Base-by-base conservation (phyloP, 176 grass and related monocot genomes). In the Juncus effusus region DNA sequence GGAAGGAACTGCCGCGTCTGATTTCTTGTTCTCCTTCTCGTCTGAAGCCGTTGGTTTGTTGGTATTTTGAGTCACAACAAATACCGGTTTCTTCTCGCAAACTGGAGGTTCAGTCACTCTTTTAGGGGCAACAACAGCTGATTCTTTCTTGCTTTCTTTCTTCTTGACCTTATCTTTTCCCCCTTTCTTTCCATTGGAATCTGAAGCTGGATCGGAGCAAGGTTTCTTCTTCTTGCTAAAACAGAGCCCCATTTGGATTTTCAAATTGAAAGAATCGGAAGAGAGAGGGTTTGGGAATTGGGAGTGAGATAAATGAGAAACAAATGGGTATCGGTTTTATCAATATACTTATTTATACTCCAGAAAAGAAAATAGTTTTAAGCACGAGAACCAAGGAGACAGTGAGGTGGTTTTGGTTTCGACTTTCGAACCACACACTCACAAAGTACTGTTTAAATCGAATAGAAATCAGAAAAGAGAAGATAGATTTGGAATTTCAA, bases 161-260 rank as follows among this genome's bases (percentile, higher is more conserved):
- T 42, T 56, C 69, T 59, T 72, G 52, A 58, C 54, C 38, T 72
- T 72, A 13, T 72, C 53, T 5, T 7, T 39, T 56, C 35, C 35
- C 15, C 36, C 42, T 44, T 67, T 77, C 10, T 14, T 0, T 37
- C 37, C 0, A 42, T 61, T 19, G 15, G 67, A 67, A 58, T 66
- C 50, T 19, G 57, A 3, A 49, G 40, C 12, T 63, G 78, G 38
- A 16, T 70, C 42, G 61, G 76, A 70, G 65, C 75, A 70, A 36
- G 67, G 15, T 16, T 47, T 76, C 70, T 86, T 78, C 79, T 86
- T 86, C 88, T 93, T 99, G 85, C 94, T 93, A 63, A 86, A 84
- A 54, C 94, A 99, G 70, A 93, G 83, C 9, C 94, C 88, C 94
- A 93, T 99, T 73, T 52, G 12, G 39, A 44, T 67, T 36, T 51